These are phyloP conservation scores for Eimeria acervulina DNA, from an alignment of 169 alveolate genomes.

Conservation along the genomic window DNA sequence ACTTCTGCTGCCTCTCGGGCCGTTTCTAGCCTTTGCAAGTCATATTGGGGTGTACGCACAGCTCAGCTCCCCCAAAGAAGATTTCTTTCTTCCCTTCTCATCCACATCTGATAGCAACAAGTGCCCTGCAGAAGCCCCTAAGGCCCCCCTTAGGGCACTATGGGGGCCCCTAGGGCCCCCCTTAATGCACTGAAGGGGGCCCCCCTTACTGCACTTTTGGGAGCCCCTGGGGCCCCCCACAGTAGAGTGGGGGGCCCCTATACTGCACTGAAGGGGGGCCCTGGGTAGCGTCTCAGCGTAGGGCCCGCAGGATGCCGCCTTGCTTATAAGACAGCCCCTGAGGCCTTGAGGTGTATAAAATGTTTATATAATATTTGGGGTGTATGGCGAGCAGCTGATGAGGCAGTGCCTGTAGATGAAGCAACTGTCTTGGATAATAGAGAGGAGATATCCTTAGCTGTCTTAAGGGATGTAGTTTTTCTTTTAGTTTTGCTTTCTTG, in stretches of 20 bases:
- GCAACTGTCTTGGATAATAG: too few relatives aligned
- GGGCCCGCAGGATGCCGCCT: neutral
- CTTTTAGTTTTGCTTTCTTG: neutral
- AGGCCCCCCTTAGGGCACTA: neutral
- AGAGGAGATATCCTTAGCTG: too few relatives aligned
- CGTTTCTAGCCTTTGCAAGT: neutral
- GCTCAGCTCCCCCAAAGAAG: neutral
- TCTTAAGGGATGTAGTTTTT: too few relatives aligned
- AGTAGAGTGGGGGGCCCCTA: too few relatives aligned
- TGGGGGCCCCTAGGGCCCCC: too few relatives aligned
- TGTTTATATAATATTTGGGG: neutral
- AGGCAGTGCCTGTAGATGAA: too few relatives aligned
- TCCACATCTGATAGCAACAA: neutral
- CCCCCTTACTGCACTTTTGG: too few relatives aligned
- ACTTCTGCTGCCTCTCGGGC: neutral
- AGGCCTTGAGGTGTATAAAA: too few relatives aligned
- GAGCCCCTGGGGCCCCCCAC: too few relatives aligned
- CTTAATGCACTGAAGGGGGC: too few relatives aligned
- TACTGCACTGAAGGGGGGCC: constrained; percentile 51
- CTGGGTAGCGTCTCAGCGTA: neutral
- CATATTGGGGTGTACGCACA: neutral
- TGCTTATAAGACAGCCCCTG: neutral
- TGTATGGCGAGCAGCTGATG: neutral
- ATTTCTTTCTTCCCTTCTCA: neutral
- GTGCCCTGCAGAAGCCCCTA: neutral